Evolutionary conservation across 306 rosid species (phyloP).

Genomic region (Comarum palustre): DNA sequence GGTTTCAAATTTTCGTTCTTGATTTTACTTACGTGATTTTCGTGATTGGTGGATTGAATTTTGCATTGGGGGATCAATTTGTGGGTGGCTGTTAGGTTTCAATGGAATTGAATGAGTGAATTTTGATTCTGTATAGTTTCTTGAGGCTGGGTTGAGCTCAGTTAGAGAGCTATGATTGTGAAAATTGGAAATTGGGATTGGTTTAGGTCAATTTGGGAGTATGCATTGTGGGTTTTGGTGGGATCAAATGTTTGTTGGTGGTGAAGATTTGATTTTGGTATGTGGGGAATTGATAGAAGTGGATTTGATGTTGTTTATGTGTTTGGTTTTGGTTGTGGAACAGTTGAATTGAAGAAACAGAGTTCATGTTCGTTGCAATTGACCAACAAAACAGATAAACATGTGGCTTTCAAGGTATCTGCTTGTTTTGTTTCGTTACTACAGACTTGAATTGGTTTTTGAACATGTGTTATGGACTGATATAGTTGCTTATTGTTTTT

Average conservation of each 20-base stretch:
- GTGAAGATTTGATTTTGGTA: neutral
- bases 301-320: neutral
- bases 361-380: slow-evolving; percentile 48
- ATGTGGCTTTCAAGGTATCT: slow-evolving; percentile 48
- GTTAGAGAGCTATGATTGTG: neutral
- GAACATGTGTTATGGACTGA: neutral
- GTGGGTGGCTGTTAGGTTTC: neutral
- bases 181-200: neutral
- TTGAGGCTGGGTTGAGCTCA: neutral
- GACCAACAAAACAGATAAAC: slow-evolving; percentile 43
- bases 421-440: neutral
- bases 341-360: slow-evolving; percentile 54
- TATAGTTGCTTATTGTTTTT: slow-evolving; percentile 1
- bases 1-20: neutral
- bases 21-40: neutral
- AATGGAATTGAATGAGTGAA: neutral
- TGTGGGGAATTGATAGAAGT: neutral
- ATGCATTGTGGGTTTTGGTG: neutral
- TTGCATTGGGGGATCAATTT: neutral
- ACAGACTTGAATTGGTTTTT: slow-evolving; percentile 1
- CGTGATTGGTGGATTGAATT: neutral
- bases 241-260: slow-evolving; percentile 8
- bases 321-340: slow-evolving; percentile 12
- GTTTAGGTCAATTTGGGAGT: neutral
- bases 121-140: neutral